Conservation (phyloP, 192 early-diverging fungal genomes). For the Podila horticola region DNA sequence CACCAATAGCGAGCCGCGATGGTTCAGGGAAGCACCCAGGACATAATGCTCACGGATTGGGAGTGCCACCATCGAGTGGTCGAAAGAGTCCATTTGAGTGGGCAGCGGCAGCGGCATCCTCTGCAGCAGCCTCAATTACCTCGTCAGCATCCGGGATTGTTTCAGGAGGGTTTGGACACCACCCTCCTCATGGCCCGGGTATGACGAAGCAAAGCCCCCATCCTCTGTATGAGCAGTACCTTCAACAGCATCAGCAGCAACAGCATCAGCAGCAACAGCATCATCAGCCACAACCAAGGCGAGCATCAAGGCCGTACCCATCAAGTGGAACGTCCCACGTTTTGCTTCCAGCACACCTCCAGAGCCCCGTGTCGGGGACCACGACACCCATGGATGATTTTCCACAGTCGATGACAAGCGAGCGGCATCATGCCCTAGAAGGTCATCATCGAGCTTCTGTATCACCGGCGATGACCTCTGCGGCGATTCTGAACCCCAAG, state of each 20-base stretch:
- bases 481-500: constrained; percentile 1
- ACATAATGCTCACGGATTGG: not conserved
- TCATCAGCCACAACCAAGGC: not conserved
- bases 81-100: constrained; percentile 50
- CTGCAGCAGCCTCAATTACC: constrained; percentile 21
- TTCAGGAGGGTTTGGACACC: constrained; percentile 33
- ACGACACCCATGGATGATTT: constrained; percentile 1
- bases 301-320: not conserved
- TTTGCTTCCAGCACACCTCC: not conserved
- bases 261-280: constrained; percentile 7
- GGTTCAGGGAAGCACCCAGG: not conserved
- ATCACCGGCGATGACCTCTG: constrained; percentile 1
- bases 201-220: constrained; percentile 4
- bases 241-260: constrained; percentile 10
- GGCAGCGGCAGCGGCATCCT: constrained; percentile 29
- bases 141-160: constrained; percentile 37
- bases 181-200: constrained; percentile 1
- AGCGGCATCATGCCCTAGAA: no score
- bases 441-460: constrained; percentile 1
- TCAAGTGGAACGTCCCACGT: not conserved
- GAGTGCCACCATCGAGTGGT: constrained; percentile 7
- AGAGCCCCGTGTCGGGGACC: constrained; percentile 7
- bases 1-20: not conserved
- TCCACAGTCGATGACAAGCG: not conserved
- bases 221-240: constrained; percentile 5